Evolutionary conservation across 108 stramenopile species (phyloP), one percentile per base, ranked within the genome.

Genomic region (Licmophora abbreviata): DNA sequence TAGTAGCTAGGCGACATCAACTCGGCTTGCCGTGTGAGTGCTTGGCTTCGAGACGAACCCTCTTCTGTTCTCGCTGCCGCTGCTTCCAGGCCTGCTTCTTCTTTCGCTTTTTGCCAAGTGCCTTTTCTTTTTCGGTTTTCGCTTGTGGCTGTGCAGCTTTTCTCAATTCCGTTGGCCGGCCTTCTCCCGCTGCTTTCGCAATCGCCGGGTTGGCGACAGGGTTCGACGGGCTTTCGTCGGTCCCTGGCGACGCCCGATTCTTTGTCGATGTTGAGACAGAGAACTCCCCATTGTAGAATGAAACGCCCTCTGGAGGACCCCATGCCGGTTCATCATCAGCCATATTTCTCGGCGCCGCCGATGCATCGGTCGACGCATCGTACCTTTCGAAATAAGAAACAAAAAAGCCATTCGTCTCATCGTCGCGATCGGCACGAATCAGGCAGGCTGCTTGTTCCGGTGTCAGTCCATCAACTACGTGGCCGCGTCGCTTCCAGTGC

Each of bases 361-460:
- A n/a, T n/a, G n/a, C 33, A 33, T 51, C 26, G 30, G 42, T 2
- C 23, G 23, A 20, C 10, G 11, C 18, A 35, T 34, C 23, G 28
- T 55, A 59, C 32, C 93, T 61, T 62, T 84, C 85, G 48, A 99
- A 89, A 34, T 88, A 84, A 23, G 87, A 73, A 3, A 99, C 97
- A 61, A 99, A 99, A 68, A 99, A 99, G 0, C 97, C 98, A 65
- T 94, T 94, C 10, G 95, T 96, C 34, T 78, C 87, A 76, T 99
- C 96, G 32, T 65, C 64, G n/a, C 70, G 59, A 73, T 94, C 76
- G 26, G 85, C 85, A 23, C 98, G 71, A 35, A 95, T 85, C 56
- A 99, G 43, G 58, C 83, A 79, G 12, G 57, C 36, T 11, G 88
- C 71, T 56, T 93, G 73, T 25, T 63, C 64, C 28, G 61, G 47